Base-by-base conservation (phyloP, 2,329 filamentous ascomycete species). In the Mycosphaerella sp. region DNA sequence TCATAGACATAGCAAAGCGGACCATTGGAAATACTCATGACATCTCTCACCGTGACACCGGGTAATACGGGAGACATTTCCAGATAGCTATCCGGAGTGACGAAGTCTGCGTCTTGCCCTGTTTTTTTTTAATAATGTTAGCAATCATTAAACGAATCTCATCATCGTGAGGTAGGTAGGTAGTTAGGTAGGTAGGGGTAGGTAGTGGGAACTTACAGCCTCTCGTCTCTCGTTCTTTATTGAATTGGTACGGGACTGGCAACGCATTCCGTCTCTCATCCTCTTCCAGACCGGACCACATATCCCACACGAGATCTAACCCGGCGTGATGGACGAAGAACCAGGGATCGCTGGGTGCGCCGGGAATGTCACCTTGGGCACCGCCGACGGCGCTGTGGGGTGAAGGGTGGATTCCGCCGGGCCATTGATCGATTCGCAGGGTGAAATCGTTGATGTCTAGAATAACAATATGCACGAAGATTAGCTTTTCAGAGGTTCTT, bases 301-400 rank as follows among this genome's bases (percentile, higher is more conserved):
- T 32, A 14, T 17, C n/a, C 50, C 50, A 53, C 10, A 53, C 3
- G 10, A 29, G 21, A 36, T 53, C 50, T 8, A 53, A 29, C 9
- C 43, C 44, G 29, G 31, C 14, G 36, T 53, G 50, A 14, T 53
- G 50, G 9, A 11, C 5, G 36, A n/a, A 42, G 50, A 53, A 53
- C 50, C 43, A 61, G 2, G 75, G 75, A 48, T 79, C 76, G 7
- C 66, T 69, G 1, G 76, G 73, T 11, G 72, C 74, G 1, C 71
- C 68, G 48, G 64, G 59, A 51, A 72, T 74, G 61, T 78, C 75
- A n/a, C 68, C 67, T 5, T 72, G 72, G 0, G 71, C 68, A 51
- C 77, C 74, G 12, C 74, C 75, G 4, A 73, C 72, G 1, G 49
- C 10, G 8, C 26, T 34, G 29, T 60, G 58, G 3, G 53, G 53